Evolutionary conservation across 495 filamentous ascomycete genomes (phyloP).

Genomic region (Aspergillus sparsus): DNA sequence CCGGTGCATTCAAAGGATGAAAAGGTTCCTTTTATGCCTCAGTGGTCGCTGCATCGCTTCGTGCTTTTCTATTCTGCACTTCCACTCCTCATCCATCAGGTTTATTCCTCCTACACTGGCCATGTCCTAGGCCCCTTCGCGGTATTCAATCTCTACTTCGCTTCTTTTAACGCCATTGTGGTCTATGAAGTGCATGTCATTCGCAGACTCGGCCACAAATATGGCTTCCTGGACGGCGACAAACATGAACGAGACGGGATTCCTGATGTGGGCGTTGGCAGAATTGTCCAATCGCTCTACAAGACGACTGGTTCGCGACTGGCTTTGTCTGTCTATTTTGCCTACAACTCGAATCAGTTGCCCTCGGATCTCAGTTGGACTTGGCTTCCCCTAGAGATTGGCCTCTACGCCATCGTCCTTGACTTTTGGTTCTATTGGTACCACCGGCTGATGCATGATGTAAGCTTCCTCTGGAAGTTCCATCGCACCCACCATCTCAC

Average conservation of each 20-base stretch:
- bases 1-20: conserved; percentile 42
- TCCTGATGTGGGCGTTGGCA: conserved; percentile 29
- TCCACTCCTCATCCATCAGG: conserved; percentile 40
- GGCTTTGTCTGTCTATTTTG: conserved; percentile 25
- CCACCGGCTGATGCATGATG: conserved; percentile 46
- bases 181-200: conserved; percentile 36
- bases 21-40: conserved; percentile 40
- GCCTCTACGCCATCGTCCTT: conserved; percentile 44
- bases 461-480: conserved; percentile 42
- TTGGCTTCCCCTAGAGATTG: conserved; percentile 42
- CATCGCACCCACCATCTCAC: conserved; percentile 49
- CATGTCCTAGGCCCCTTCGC: conserved; percentile 32
- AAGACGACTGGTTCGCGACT: conserved; percentile 27
- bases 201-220: conserved; percentile 28
- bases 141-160: conserved; percentile 42
- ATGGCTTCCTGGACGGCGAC: conserved; percentile 33
- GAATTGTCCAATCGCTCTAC: conserved; percentile 28
- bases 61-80: conserved; percentile 41
- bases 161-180: conserved; percentile 35
- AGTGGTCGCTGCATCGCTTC: conserved; percentile 42
- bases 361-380: conserved; percentile 30
- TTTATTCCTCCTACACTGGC: conserved; percentile 34
- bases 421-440: conserved; percentile 53
- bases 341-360: conserved; percentile 23
- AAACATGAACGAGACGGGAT: conserved; percentile 32